Conservation (phyloP, 768 basidiomycete species). For the Rhizopogon vinicolor region DNA sequence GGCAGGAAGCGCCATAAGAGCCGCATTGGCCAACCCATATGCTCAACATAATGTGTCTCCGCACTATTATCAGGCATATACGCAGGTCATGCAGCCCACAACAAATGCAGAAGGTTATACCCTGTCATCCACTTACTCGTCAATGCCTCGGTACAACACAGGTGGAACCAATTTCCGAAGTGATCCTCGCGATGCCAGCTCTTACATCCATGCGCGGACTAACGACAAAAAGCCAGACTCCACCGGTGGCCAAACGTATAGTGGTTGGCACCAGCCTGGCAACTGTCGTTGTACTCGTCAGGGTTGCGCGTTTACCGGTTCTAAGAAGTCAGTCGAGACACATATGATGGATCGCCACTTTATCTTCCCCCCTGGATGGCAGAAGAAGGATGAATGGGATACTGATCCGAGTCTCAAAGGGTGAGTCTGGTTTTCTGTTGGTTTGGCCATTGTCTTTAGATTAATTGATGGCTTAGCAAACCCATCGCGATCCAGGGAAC, state of each 20-base stretch:
- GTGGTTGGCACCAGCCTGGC: conserved; percentile 62
- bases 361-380: conserved; percentile 74
- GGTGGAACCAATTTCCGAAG: neutral
- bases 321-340: conserved; percentile 63
- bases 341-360: conserved; percentile 93
- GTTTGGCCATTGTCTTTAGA: neutral
- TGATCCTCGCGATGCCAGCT: conserved; percentile 1
- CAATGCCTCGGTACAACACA: conserved; percentile 8
- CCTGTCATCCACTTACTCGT: conserved; percentile 32
- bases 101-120: conserved; percentile 33
- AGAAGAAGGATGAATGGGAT: conserved; percentile 66
- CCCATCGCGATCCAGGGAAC: conserved; percentile 77
- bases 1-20: conserved; percentile 14
- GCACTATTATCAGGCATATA: conserved; percentile 56
- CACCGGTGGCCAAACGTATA: conserved; percentile 15
- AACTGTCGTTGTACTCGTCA: conserved; percentile 53
- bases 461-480: conserved; percentile 41
- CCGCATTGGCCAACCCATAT: conserved; percentile 21
- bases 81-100: conserved; percentile 26
- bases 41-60: conserved; percentile 31
- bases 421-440: conserved; percentile 31
- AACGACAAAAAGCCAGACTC: conserved; percentile 8
- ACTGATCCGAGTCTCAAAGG: conserved; percentile 80
- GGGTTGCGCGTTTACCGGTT: conserved; percentile 67
- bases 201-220: neutral